Evolutionary conservation across 306 rosid species (phyloP).

Genomic region (Aeschynomene evenia): DNA sequence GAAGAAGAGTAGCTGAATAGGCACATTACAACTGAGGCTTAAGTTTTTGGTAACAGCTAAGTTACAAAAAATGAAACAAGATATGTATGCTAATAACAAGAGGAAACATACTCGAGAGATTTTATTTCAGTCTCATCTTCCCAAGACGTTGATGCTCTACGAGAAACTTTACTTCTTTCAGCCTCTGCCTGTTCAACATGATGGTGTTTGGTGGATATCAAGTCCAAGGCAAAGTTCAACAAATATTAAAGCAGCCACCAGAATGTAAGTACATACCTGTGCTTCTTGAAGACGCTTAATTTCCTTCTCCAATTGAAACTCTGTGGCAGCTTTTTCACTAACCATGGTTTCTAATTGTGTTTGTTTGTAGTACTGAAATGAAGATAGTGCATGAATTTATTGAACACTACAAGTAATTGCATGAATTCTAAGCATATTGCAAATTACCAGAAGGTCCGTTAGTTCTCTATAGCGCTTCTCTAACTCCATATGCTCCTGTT

Average conservation of each 20-base stretch:
- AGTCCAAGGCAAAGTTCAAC: slow-evolving; percentile 20
- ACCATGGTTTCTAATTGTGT: slow-evolving; percentile 95
- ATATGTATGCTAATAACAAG: slow-evolving; percentile 12
- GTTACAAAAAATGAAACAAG: slow-evolving; percentile 29
- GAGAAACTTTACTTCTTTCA: slow-evolving; percentile 80
- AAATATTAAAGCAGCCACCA: slow-evolving; percentile 22
- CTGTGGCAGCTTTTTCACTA: slow-evolving; percentile 94
- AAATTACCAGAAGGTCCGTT: slow-evolving; percentile 88
- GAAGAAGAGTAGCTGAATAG: neutral
- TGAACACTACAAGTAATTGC: slow-evolving; percentile 24
- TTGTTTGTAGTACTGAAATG: slow-evolving; percentile 92
- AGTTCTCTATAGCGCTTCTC: slow-evolving; percentile 98
- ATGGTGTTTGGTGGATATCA: slow-evolving; percentile 5
- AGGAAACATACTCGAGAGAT: slow-evolving; percentile 82
- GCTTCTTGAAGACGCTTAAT: slow-evolving; percentile 79
- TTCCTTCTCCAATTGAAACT: slow-evolving; percentile 96
- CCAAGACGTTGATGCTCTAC: slow-evolving; percentile 87
- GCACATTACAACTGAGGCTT: slow-evolving; percentile 9
- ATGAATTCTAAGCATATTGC: slow-evolving; percentile 23
- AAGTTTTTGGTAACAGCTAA: neutral
- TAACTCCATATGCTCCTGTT: slow-evolving; percentile 93
- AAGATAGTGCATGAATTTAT: slow-evolving; percentile 14
- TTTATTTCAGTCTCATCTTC: slow-evolving; percentile 91
- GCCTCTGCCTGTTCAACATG: slow-evolving; percentile 70
- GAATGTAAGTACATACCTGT: slow-evolving; percentile 57